phyloP scores from a whole-genome alignment of 192 early-diverging fungal genomes.

The Pilaira anomala region DNA sequence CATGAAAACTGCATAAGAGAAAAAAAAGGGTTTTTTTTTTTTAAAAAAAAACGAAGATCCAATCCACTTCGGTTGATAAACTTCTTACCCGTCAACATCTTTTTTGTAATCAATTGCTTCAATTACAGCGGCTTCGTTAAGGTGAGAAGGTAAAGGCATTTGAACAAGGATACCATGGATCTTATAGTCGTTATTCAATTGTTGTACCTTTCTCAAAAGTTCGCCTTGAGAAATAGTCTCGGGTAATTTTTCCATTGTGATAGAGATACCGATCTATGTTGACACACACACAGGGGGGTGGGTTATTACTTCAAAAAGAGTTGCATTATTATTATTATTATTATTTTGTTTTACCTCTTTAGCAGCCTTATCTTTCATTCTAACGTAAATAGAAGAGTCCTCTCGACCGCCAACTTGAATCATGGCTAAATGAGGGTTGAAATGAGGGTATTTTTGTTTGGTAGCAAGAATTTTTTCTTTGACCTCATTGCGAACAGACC shows the following conservation, averaged over 20 bases:
- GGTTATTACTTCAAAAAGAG: too few relatives aligned
- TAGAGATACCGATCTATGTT: conserved; percentile 70
- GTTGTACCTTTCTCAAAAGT: conserved; percentile 63
- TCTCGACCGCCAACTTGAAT: conserved; percentile 91
- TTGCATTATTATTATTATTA: too few relatives aligned
- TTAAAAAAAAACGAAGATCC: neutral
- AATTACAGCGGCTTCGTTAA: conserved; percentile 77
- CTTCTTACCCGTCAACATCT: conserved; percentile 92
- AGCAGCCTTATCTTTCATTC: conserved; percentile 90
- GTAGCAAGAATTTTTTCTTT: conserved; percentile 64
- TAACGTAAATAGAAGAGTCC: conserved; percentile 91
- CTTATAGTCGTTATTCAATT: conserved; percentile 72
- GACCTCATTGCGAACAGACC: conserved; percentile 69
- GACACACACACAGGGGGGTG: neutral
- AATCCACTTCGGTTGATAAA: neutral
- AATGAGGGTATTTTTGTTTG: conserved; percentile 60
- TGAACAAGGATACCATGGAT: conserved; percentile 98
- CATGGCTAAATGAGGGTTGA: conserved; percentile 81
- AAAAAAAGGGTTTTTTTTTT: conserved; percentile 4
- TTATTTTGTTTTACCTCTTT: conserved; percentile 52
- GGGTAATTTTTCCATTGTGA: conserved; percentile 66
- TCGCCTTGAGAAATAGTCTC: conserved; percentile 64
- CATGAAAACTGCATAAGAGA: conserved; percentile 69
- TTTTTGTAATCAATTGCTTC: conserved; percentile 84
- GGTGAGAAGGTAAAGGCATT: conserved; percentile 84